Evolutionary conservation across 1,284 basidiomycete species (phyloP), one percentile per base, ranked within the genome.

Genomic region (Fomitopsis schrenkii): DNA sequence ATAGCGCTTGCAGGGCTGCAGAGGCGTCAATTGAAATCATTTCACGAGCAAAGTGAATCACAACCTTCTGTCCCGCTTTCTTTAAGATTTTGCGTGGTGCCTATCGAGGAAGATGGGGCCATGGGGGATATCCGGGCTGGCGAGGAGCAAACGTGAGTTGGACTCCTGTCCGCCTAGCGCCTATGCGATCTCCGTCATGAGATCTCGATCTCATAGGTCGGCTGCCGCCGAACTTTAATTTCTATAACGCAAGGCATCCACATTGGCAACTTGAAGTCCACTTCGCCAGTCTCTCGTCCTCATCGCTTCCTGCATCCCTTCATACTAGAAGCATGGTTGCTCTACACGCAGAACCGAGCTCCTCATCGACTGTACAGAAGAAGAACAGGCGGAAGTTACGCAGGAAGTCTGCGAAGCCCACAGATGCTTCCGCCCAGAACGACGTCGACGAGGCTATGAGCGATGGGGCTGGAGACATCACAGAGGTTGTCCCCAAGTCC

Each of bases 381-480:
- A 90, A 87, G 71, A 87, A 79, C 58, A 78, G 86, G 40, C 79
- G 86, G 69, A 83, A 79, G 71, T 72, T 82, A 50, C 68, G 75
- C 57, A 85, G 83, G 74, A 75, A 75, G 10, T 70, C 65, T 30
- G 36, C 42, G 61, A 71, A 54, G 65, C 66, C 68, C 48, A 59
- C 68, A 45, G 62, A 64, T 33, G 63, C 63, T 28, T 45, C 62
- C 2, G 60, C 59, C 7, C 64, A 68, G 10, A 65, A 68, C 36
- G 84, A 86, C 64, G 83, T 84, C 57, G 83, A 84, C 48, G 56
- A 52, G 8, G 59, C 67, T 28, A 68, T 69, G 65, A 58, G 59
- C 41, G 67, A 66, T 54, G 41, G 57, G 28, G 45, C 63, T 4
- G 40, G 50, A 40, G 55, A 63, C 30, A 38, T 55, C 33, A 38